A percentile compares a stretch with the other conserved stretches of the same genome.
phyloP scores from a whole-genome alignment of 179 eudicot species.

The Beta lomatogona region DNA sequence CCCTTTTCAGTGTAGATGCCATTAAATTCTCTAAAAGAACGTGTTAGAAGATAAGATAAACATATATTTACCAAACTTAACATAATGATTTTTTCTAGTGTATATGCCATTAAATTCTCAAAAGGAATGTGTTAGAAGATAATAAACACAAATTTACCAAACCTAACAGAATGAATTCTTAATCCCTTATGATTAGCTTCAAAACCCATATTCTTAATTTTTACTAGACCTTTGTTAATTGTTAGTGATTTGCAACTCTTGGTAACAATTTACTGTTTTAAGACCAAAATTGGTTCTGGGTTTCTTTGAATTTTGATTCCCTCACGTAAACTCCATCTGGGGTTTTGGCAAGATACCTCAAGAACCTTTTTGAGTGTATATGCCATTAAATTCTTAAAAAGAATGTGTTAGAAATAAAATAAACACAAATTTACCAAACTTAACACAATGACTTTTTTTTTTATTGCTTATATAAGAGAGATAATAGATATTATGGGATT shows the following conservation, averaged over 20 bases:
- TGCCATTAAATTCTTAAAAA: conserved; percentile 29
- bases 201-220: conserved; percentile 37
- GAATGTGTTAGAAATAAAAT: conserved; percentile 12
- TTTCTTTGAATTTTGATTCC: conserved; percentile 30
- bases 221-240: not conserved
- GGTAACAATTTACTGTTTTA: conserved; percentile 32
- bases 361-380: conserved; percentile 21
- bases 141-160: too few species aligned
- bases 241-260: conserved; percentile 30
- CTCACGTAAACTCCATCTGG: conserved; percentile 23
- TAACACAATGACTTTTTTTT: not conserved
- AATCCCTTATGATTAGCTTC: conserved; percentile 26
- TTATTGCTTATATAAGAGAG: too few species aligned
- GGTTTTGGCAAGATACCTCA: conserved; percentile 22
- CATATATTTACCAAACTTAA: too few species aligned
- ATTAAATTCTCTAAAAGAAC: conserved; percentile 30
- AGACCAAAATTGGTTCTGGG: conserved; percentile 29
- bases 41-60: not conserved
- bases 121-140: conserved; percentile 20
- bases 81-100: not conserved
- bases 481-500: too few species aligned
- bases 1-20: conserved; percentile 24
- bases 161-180: too few species aligned
- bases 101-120: conserved; percentile 30
- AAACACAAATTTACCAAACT: too few species aligned